Conservation (phyloP, 2,329 filamentous ascomycete species). For the Aspergillus quadricinctus region DNA sequence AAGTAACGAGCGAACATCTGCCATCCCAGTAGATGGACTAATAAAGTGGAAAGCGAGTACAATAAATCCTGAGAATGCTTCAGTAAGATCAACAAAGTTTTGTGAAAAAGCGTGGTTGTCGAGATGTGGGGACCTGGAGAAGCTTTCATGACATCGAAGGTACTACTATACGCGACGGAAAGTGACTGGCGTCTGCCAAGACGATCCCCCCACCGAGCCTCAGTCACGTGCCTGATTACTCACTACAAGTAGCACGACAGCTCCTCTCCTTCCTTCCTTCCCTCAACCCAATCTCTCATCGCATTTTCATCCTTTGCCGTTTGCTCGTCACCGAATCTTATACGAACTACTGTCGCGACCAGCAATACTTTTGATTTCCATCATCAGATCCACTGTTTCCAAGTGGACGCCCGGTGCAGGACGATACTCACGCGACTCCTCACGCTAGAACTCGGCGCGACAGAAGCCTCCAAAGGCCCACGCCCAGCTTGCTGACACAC, state of each 20-base stretch:
- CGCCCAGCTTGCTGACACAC: slow-evolving; percentile 13
- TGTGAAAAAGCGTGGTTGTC: slow-evolving; percentile 2
- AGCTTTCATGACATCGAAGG: slow-evolving; percentile 12
- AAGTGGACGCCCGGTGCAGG: neutral
- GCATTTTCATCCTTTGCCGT: slow-evolving; percentile 3
- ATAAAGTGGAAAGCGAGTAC: neutral
- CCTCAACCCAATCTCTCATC: neutral
- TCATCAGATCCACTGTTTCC: neutral
- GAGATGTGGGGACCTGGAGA: slow-evolving; percentile 21
- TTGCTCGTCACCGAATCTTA: neutral
- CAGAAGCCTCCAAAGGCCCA: slow-evolving; percentile 19
- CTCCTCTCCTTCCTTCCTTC: neutral
- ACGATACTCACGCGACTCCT: neutral
- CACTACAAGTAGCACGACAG: slow-evolving; percentile 4
- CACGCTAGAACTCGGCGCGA: slow-evolving; percentile 17
- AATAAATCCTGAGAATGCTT: neutral
- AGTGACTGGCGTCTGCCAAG: slow-evolving; percentile 19
- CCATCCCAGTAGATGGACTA: slow-evolving; percentile 49
- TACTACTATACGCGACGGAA: slow-evolving; percentile 15
- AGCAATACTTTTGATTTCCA: neutral
- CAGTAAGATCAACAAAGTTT: neutral
- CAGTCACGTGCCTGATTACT: slow-evolving; percentile 17
- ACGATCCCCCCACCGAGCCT: slow-evolving; percentile 14
- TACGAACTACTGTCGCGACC: neutral
- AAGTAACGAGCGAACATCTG: slow-evolving; percentile 74